A percentile compares a stretch with the other conserved stretches of the same genome.
Conservation (phyloP, 192 early-diverging fungal genomes). For the Chytriomyces sp. region DNA sequence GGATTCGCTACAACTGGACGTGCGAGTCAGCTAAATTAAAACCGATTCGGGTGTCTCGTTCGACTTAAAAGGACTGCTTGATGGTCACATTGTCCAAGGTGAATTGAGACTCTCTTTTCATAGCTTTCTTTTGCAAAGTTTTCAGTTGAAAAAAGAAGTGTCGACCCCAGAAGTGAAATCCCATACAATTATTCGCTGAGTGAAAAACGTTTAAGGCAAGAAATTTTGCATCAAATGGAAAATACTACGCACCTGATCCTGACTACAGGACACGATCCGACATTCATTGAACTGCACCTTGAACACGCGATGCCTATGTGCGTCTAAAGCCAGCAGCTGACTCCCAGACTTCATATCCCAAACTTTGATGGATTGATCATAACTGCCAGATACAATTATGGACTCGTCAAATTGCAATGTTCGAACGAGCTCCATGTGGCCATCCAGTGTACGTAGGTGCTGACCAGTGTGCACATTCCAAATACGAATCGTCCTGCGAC, state of each 20-base stretch:
- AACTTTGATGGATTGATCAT: conserved; percentile 85
- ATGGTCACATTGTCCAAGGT: too few relatives aligned
- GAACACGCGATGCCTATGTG: conserved; percentile 62
- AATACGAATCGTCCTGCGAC: conserved; percentile 71
- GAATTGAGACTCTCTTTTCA: too few relatives aligned
- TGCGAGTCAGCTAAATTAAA: too few relatives aligned
- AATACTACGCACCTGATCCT: conserved; percentile 35
- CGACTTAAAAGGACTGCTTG: too few relatives aligned
- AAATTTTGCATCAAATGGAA: not conserved
- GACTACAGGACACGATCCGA: conserved; percentile 76
- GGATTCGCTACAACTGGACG: too few relatives aligned
- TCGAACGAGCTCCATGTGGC: conserved; percentile 71
- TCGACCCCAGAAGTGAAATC: conserved; percentile 71
- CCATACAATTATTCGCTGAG: conserved; percentile 69
- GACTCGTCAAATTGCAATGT: conserved; percentile 69
- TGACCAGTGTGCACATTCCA: conserved; percentile 69
- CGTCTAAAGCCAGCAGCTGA: conserved; percentile 34
- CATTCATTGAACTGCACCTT: conserved; percentile 81
- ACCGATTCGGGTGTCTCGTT: too few relatives aligned
- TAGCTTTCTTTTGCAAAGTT: too few relatives aligned
- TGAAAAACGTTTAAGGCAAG: not conserved
- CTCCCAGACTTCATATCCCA: conserved; percentile 77
- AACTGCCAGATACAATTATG: conserved; percentile 82
- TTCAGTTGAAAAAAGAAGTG: conserved; percentile 37
- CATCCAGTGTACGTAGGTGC: conserved; percentile 50